phyloP scores from a whole-genome alignment of 805 yeast genomes.

The Debaryomyces hansenii region DNA sequence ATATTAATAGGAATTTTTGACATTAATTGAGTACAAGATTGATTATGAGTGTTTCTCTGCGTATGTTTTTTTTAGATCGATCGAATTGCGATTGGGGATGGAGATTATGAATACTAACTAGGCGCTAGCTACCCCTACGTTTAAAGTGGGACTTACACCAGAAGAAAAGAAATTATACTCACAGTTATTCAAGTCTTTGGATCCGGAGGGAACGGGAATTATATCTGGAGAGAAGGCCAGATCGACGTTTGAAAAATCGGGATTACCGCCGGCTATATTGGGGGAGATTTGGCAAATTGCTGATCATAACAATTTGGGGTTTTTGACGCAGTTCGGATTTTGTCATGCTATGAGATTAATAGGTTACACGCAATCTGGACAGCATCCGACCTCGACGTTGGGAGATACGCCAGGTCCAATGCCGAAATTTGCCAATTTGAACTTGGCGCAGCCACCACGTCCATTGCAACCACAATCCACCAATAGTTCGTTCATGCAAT shows the following conservation, averaged over 20 bases:
- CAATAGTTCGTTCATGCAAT: slow-evolving; percentile 40
- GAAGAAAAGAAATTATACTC: slow-evolving; percentile 78
- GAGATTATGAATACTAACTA: background rate
- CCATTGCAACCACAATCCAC: slow-evolving; percentile 37
- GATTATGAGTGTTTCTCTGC: slow-evolving; percentile 25
- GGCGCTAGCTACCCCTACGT: slow-evolving; percentile 27
- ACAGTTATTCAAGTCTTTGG: slow-evolving; percentile 76
- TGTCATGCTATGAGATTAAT: slow-evolving; percentile 84
- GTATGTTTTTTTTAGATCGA: slow-evolving; percentile 16
- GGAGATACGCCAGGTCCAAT: slow-evolving; percentile 62
- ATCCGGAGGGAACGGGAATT: slow-evolving; percentile 73
- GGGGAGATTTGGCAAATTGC: slow-evolving; percentile 95
- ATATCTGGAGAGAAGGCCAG: slow-evolving; percentile 89
- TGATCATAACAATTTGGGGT: slow-evolving; percentile 87
- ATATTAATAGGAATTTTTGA: background rate
- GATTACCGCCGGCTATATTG: slow-evolving; percentile 70
- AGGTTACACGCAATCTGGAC: slow-evolving; percentile 81
- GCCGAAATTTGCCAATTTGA: slow-evolving; percentile 54
- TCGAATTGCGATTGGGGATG: background rate
- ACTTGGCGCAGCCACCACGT: slow-evolving; percentile 12
- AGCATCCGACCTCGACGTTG: slow-evolving; percentile 49
- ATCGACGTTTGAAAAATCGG: slow-evolving; percentile 79
- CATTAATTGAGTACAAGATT: background rate
- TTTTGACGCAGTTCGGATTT: slow-evolving; percentile 76
- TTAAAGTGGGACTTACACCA: slow-evolving; percentile 53